Percentiles rank a stretch among this genome's conserved stretches.
Evolutionary conservation across 768 basidiomycete genomes (phyloP).

Genomic region (Serendipita sp.): DNA sequence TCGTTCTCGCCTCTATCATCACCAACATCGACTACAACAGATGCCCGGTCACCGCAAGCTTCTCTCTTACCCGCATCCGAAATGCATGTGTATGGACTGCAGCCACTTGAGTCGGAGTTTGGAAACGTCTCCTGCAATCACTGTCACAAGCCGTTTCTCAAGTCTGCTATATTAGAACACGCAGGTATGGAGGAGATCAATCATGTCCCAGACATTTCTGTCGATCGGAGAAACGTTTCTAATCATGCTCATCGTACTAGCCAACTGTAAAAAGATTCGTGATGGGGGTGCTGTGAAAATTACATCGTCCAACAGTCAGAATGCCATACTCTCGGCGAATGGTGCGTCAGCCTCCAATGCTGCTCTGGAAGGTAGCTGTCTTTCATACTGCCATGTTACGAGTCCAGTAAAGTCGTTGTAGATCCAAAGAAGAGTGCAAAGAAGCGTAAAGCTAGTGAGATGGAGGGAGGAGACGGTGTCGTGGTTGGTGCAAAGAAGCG

Average conservation of each 20-base stretch:
- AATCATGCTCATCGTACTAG: slow-evolving; percentile 22
- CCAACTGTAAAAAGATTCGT: slow-evolving; percentile 45
- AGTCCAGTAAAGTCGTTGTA: slow-evolving; percentile 8
- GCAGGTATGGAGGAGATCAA: slow-evolving; percentile 33
- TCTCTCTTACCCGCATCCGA: slow-evolving; percentile 74
- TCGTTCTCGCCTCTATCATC: slow-evolving; percentile 3
- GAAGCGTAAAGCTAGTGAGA: slow-evolving; percentile 71
- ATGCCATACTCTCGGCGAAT: slow-evolving; percentile 1
- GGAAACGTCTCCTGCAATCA: slow-evolving; percentile 58
- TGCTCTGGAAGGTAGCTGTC: background rate
- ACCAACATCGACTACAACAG: background rate
- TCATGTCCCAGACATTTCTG: too few species aligned
- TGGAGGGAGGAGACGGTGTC: slow-evolving; percentile 44
- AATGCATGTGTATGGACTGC: slow-evolving; percentile 75
- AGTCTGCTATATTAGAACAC: slow-evolving; percentile 63
- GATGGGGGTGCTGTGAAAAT: slow-evolving; percentile 26
- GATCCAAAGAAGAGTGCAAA: slow-evolving; percentile 20
- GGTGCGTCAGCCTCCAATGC: slow-evolving; percentile 8
- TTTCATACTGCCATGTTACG: slow-evolving; percentile 11
- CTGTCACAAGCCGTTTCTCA: slow-evolving; percentile 67
- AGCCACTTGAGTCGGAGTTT: slow-evolving; percentile 56
- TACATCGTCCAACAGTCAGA: slow-evolving; percentile 26
- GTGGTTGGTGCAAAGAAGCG: slow-evolving; percentile 64
- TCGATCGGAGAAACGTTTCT: background rate
- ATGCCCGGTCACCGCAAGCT: slow-evolving; percentile 51